Evolutionary conservation across 768 basidiomycete species (phyloP), one percentile per base, ranked within the genome.

Genomic region (Trichaptum fuscoviolaceum): DNA sequence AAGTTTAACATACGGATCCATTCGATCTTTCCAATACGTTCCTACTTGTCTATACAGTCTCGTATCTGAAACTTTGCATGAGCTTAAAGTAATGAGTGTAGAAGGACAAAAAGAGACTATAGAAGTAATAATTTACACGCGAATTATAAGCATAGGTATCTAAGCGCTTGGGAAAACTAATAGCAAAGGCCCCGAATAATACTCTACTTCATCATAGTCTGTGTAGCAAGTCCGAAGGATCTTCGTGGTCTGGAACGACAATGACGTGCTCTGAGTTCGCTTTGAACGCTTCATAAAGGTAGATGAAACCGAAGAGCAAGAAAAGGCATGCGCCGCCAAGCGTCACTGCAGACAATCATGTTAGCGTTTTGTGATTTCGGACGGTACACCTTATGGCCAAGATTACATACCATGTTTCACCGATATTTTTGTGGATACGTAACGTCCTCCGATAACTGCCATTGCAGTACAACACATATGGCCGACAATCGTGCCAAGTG

Each of bases 401-500:
- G 57, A 58, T 52, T 62, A 79, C 91, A 67, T 65, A 96, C 95
- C 91, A 74, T 95, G 90, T 77, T 96, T 98, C 61, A 97, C 92
- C 20, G 93, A 95, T 69, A 99, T 93, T 79, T 94, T 95, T 1
- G 91, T 96, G 0, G 95, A 95, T 34, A 98, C 79, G 73, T 91
- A 97, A 20, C 93, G 86, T 2, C 97, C 97, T 0, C 93, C 96
- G n/a, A 97, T 81, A 62, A 99, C 94, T 8, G 96, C 97, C 0
- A 95, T 82, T 1, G 86, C 85, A 0, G 95, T 97, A 77, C 96
- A 99, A 66, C 85, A 83, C 0, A 86, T 84, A 75, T 98, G 97
- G 2, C 96, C 96, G 4, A 94, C 72, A 42, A 97, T 84, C 0
- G 97, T 99, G 1, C 97, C 97, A 9, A 94, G 72, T 0, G 93